A percentile compares a stretch with the other conserved stretches of the same genome.
phyloP scores from a whole-genome alignment of 352 stramenopile genomes.

The Globisporangium canariense region DNA sequence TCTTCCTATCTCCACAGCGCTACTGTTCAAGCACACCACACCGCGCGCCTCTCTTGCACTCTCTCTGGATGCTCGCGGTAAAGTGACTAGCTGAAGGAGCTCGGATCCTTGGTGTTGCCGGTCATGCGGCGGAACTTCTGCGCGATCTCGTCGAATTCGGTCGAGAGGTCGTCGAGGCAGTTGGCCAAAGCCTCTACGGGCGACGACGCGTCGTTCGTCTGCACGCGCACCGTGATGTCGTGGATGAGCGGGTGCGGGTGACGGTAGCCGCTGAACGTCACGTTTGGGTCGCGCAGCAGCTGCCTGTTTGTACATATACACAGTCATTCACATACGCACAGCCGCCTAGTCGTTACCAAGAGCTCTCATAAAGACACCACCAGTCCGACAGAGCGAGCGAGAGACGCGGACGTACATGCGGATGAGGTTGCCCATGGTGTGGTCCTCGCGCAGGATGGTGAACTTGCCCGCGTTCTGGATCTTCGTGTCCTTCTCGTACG shows the following conservation, averaged over 20 bases:
- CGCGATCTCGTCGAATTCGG: conserved; percentile 84
- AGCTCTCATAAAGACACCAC: conserved; percentile 4
- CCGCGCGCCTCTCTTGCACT: not conserved
- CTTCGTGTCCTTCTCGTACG: conserved; percentile 96
- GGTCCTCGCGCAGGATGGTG: conserved; percentile 97
- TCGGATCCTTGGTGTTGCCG: conserved; percentile 82
- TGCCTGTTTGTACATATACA: conserved; percentile 45
- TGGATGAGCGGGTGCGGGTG: conserved; percentile 96
- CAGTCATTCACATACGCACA: not conserved
- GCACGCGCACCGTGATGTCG: conserved; percentile 94
- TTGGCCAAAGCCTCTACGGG: conserved; percentile 79
- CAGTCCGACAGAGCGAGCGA: not conserved
- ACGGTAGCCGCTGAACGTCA: conserved; percentile 94
- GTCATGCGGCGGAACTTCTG: conserved; percentile 80
- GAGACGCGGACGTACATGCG: conserved; percentile 84
- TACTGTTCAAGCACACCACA: not conserved
- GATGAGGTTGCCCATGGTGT: conserved; percentile 97
- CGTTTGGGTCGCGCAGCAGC: conserved; percentile 81
- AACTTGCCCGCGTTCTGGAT: conserved; percentile 97
- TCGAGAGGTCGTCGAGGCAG: conserved; percentile 82
- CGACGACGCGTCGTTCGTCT: conserved; percentile 84
- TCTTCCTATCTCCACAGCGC: too few relatives aligned
- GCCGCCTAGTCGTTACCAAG: not conserved
- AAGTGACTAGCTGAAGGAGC: conserved; percentile 69
- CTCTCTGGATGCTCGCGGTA: not conserved